Evolutionary conservation across 192 early-diverging fungal species (phyloP), one percentile per base, ranked within the genome.

Genomic region (Fimicolochytrium jonesii): DNA sequence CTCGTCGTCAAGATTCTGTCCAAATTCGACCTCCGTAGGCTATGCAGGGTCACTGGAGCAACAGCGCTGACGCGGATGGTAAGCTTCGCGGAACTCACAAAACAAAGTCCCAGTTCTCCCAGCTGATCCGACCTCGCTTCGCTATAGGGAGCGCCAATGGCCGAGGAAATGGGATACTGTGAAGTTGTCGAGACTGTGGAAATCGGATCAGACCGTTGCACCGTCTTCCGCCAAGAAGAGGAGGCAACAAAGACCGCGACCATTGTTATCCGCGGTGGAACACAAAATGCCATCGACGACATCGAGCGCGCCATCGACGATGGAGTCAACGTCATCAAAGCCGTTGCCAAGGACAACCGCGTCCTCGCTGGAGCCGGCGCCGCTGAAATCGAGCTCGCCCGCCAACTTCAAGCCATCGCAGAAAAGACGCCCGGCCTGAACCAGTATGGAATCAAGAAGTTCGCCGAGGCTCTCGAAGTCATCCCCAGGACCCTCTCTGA

Each of bases 91-190:
- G 15, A 30, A 17, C 10, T 25, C 53, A 11, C 33, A 31, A 35
- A 3, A n/a, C 36, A 26, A 37, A 7, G n/a, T 5, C 26, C 23
- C 3, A 0, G 33, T 50, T 50, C 20, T 36, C 6, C 9, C 30
- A 4, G 20, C 9, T 30, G 17, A 35, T 30, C 51, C 10, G 6
- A 7, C 36, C 26, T 9, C 1, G 30, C 51, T 10, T 53, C 41
- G 11, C 33, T 47, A 6, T 23, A 75, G 73, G 82, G 95, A 69
- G 90, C 84, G 35, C 95, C 95, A 28, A 94, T 83, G 68, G 75
- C 94, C 23, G 95, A 98, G 82, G 95, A 98, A 64, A 91, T 97
- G 88, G 95, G 95, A 43, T 93, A 83, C 81, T 97, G 94, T 80
- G 95, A 98, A 60, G 81, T 97, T 74, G 89, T 98, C 26, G 92